Conservation (phyloP, 768 basidiomycete species). For the Lepiota brunneoincarnata region DNA sequence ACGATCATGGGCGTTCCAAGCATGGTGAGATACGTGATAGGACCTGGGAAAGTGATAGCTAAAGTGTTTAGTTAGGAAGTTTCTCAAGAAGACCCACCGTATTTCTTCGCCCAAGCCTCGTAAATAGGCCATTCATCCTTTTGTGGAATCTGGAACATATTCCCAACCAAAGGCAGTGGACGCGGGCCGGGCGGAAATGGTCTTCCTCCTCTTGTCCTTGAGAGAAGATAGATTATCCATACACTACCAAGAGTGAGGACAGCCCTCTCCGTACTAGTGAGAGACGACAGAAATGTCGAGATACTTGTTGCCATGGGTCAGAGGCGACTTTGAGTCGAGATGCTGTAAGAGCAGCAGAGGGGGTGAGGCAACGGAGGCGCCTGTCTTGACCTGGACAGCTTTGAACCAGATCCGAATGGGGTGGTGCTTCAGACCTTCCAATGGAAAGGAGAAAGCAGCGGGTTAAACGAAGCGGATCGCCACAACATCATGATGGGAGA, state of each 20-base stretch:
- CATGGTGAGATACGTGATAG: constrained; percentile 19
- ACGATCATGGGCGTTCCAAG: constrained; percentile 20
- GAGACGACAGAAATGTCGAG: neutral
- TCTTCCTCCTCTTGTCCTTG: constrained; percentile 4
- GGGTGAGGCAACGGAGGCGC: too few species aligned
- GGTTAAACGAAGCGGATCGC: too few species aligned
- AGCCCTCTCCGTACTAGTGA: neutral
- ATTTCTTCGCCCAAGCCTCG: constrained; percentile 19
- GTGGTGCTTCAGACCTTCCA: too few species aligned
- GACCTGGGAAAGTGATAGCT: constrained; percentile 10
- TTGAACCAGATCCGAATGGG: too few species aligned
- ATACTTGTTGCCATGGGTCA: neutral
- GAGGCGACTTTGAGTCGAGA: constrained; percentile 35
- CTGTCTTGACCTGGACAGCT: too few species aligned
- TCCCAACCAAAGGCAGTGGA: constrained; percentile 19
- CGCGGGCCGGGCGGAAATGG: constrained; percentile 18
- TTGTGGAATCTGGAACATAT: constrained; percentile 23
- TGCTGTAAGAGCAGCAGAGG: too few species aligned
- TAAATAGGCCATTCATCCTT: constrained; percentile 20
- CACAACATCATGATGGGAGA: too few species aligned
- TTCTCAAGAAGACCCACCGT: constrained; percentile 11
- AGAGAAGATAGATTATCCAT: neutral
- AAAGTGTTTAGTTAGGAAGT: neutral
- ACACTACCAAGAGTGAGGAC: neutral
- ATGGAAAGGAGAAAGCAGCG: too few species aligned